These are phyloP conservation scores for Scytalidium sp. DNA, from an alignment of 2,329 filamentous ascomycete species.

Conservation along the genomic window DNA sequence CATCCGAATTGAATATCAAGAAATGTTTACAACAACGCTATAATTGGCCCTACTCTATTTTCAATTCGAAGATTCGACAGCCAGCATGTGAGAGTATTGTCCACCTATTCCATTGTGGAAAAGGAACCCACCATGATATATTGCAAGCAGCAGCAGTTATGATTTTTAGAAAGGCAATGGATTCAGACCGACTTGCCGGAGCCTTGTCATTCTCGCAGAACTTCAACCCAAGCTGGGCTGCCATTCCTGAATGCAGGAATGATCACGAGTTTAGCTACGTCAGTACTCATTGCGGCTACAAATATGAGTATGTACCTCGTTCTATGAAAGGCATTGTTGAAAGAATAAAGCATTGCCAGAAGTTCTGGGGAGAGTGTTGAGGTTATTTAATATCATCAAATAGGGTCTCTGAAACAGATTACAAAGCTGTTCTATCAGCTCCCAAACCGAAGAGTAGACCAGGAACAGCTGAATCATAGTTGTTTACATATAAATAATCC, in stretches of 20 bases:
- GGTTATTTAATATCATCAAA: too few species aligned
- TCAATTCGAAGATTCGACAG: not conserved
- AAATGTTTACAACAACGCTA: not conserved
- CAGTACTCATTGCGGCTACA: not conserved
- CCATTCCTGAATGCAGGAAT: constrained; percentile 30
- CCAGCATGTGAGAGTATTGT: not conserved
- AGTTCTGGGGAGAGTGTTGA: too few species aligned
- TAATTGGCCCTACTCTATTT: not conserved
- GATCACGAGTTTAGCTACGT: constrained; percentile 33
- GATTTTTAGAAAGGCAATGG: constrained; percentile 26
- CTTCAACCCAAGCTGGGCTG: constrained; percentile 16
- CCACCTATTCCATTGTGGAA: not conserved
- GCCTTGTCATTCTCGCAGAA: constrained; percentile 19
- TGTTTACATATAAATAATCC: too few species aligned
- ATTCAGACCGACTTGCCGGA: constrained; percentile 25
- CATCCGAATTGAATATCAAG: not conserved
- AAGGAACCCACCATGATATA: not conserved
- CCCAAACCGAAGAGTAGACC: too few species aligned
- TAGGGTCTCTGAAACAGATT: too few species aligned
- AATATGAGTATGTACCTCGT: not conserved
- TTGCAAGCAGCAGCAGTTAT: constrained; percentile 27
- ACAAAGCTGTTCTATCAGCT: too few species aligned
- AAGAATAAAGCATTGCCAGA: not conserved
- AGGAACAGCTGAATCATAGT: too few species aligned
- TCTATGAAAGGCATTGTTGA: not conserved